A percentile compares a stretch with the other conserved stretches of the same genome.
Evolutionary conservation across 1,139 yeast species (phyloP).

Genomic region (Hemisphaericaspora subhashii): DNA sequence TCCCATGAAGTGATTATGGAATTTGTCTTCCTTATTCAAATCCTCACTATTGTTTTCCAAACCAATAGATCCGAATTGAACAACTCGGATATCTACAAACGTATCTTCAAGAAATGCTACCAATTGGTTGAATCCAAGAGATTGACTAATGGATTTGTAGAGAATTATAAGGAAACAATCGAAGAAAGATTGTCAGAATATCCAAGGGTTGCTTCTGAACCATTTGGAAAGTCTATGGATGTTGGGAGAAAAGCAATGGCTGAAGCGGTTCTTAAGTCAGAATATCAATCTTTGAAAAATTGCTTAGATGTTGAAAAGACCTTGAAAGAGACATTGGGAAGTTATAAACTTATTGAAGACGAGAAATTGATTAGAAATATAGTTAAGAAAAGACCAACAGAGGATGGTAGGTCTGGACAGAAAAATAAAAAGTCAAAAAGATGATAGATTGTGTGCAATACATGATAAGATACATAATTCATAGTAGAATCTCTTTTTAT

Average conservation of each 20-base stretch:
- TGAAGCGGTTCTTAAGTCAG: conserved; percentile 52
- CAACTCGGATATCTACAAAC: conserved; percentile 35
- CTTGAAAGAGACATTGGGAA: conserved; percentile 29
- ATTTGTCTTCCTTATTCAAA: conserved; percentile 51
- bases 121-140: conserved; percentile 45
- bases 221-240: conserved; percentile 3
- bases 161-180: conserved; percentile 33
- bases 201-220: conserved; percentile 33
- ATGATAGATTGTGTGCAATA: no score
- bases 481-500: no score
- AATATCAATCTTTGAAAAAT: conserved; percentile 46
- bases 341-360: conserved; percentile 51
- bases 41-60: conserved; percentile 43
- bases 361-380: conserved; percentile 57
- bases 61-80: conserved; percentile 34
- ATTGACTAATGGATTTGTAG: conserved; percentile 36
- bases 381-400: conserved; percentile 47
- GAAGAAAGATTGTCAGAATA: conserved; percentile 39
- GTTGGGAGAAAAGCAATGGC: conserved; percentile 42
- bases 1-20: conserved; percentile 62
- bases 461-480: no score
- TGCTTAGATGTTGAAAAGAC: conserved; percentile 25
- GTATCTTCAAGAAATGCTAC: conserved; percentile 47
- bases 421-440: neutral
- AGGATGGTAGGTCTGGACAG: conserved; percentile 9